A percentile compares a stretch with the other conserved stretches of the same genome.
phyloP scores from a whole-genome alignment of 2,329 filamentous ascomycete species.

The Exophiala xenobiotica region DNA sequence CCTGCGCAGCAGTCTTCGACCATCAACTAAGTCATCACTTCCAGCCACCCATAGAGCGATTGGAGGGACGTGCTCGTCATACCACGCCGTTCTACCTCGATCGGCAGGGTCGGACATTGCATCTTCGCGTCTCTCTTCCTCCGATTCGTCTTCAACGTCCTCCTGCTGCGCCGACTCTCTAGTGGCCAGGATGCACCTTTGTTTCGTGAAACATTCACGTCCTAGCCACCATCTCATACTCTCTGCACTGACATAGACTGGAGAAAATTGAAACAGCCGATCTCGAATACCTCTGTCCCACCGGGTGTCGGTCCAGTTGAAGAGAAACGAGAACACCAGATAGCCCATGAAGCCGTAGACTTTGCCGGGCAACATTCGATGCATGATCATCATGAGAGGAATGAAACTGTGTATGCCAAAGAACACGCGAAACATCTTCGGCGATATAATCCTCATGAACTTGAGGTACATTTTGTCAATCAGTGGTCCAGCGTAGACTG shows the following conservation, averaged over 20 bases:
- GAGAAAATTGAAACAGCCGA: conserved; percentile 88
- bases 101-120: conserved; percentile 10
- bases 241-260: conserved; percentile 85
- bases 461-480: conserved; percentile 88
- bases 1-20: conserved; percentile 67
- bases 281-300: conserved; percentile 80
- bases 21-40: conserved; percentile 81
- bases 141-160: conserved; percentile 37
- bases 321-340: conserved; percentile 83
- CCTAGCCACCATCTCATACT: conserved; percentile 97
- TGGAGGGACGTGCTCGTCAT: conserved; percentile 72
- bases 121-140: conserved; percentile 20
- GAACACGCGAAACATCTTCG: conserved; percentile 71
- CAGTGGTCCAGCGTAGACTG: conserved; percentile 82
- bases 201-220: conserved; percentile 76
- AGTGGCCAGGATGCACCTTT: conserved; percentile 84
- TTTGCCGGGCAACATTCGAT: conserved; percentile 60
- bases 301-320: conserved; percentile 78
- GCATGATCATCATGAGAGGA: conserved; percentile 87
- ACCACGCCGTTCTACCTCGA: conserved; percentile 65
- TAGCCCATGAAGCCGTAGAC: conserved; percentile 84
- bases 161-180: conserved; percentile 68
- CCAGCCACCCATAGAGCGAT: conserved; percentile 88
- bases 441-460: conserved; percentile 80
- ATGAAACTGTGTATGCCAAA: conserved; percentile 95